Percentiles rank a stretch among this genome's conserved stretches.
These are phyloP conservation scores for Periconia sp. DNA, from an alignment of 2,329 filamentous ascomycete species.

Conservation along the genomic window DNA sequence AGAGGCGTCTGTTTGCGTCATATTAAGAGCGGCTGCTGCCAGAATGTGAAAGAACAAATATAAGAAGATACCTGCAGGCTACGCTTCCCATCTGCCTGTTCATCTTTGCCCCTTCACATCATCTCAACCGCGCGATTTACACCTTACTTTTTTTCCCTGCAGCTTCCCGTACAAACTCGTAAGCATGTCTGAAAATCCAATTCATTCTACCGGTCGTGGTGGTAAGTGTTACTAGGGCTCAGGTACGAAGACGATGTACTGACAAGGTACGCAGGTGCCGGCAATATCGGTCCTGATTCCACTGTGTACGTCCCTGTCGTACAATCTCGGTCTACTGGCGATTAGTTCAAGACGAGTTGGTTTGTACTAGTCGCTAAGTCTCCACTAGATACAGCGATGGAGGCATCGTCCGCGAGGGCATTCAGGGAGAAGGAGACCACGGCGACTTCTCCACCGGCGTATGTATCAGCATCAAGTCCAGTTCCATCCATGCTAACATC, in stretches of 20 bases:
- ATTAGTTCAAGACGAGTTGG: too few species aligned
- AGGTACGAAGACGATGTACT: constrained; percentile 3
- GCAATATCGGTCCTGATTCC: constrained; percentile 62
- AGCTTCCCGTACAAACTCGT: constrained; percentile 4
- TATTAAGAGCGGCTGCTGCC: constrained; percentile 22
- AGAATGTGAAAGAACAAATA: constrained; percentile 34
- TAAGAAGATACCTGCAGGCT: constrained; percentile 27
- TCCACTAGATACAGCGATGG: constrained; percentile 49
- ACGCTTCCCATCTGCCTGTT: constrained; percentile 8
- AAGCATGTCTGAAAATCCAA: constrained; percentile 42
- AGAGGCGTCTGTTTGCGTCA: constrained; percentile 30
- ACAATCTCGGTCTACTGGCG: not conserved
- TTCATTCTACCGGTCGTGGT: constrained; percentile 64
- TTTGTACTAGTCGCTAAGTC: constrained; percentile 11
- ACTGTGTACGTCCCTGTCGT: constrained; percentile 44
- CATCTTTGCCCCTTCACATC: constrained; percentile 18
- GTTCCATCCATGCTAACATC: constrained; percentile 2
- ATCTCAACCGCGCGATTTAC: too few species aligned
- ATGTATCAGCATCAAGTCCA: constrained; percentile 5
- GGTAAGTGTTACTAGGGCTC: constrained; percentile 47
- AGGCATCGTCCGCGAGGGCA: constrained; percentile 54
- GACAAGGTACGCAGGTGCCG: constrained; percentile 53
- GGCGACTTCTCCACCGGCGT: constrained; percentile 50
- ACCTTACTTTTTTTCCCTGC: constrained; percentile 15
- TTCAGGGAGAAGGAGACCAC: constrained; percentile 43